phyloP scores from a whole-genome alignment of 768 basidiomycete genomes.

The Amanita pseudoporphyria region DNA sequence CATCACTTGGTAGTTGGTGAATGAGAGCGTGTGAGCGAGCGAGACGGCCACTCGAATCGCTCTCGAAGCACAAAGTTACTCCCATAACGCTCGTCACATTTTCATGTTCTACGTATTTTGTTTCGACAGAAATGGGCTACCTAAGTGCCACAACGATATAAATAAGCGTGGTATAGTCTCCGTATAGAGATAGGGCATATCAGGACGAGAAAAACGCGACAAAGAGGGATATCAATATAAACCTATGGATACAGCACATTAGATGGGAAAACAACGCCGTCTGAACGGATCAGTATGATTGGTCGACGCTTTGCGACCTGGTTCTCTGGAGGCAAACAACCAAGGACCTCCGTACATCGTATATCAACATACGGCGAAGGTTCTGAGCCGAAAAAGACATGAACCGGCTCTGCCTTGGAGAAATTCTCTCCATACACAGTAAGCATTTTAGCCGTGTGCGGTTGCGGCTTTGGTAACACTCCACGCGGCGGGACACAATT shows the following conservation, averaged over 20 bases:
- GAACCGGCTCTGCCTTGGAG: constrained; percentile 70
- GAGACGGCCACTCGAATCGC: no score
- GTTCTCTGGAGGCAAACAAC: constrained; percentile 69
- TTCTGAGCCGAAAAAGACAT: constrained; percentile 81
- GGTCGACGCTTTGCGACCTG: constrained; percentile 62
- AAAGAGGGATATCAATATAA: constrained; percentile 10
- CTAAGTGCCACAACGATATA: neutral
- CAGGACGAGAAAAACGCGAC: constrained; percentile 11
- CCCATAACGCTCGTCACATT: neutral
- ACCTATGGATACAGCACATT: constrained; percentile 68
- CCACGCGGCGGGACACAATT: constrained; percentile 58
- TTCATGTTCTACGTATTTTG: neutral
- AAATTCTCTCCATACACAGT: constrained; percentile 89
- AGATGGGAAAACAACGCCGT: constrained; percentile 85
- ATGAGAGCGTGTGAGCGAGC: no score
- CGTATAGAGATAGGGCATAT: neutral
- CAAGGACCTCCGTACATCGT: constrained; percentile 78
- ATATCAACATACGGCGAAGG: constrained; percentile 84
- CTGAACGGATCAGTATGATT: constrained; percentile 72
- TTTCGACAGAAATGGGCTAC: neutral
- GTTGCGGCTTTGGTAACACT: constrained; percentile 66
- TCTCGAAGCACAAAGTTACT: no score
- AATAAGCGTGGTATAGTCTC: constrained; percentile 7
- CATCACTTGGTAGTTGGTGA: constrained; percentile 16
- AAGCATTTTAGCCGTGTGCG: constrained; percentile 70